These are phyloP conservation scores for Xylaria arbuscula DNA, from an alignment of 2,329 filamentous ascomycete genomes.

Conservation along the genomic window DNA sequence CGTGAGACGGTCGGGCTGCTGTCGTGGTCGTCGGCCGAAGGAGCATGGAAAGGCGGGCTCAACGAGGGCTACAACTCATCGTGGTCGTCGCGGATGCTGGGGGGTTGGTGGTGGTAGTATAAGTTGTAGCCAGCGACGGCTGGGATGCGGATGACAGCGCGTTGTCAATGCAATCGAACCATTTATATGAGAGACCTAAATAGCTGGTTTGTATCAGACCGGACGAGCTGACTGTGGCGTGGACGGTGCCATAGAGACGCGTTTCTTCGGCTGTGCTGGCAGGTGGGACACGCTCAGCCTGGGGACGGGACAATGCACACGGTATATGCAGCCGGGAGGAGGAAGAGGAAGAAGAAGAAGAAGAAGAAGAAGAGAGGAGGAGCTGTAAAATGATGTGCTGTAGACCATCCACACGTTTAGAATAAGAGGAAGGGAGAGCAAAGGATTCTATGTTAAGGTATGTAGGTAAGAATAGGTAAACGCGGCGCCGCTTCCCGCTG, in stretches of 20 bases:
- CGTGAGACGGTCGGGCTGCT: slow-evolving; percentile 13
- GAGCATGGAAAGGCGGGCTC: slow-evolving; percentile 27
- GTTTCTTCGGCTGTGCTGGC: neutral
- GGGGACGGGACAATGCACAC: neutral
- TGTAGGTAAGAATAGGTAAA: neutral
- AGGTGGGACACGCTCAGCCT: slow-evolving; percentile 5
- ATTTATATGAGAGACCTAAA: neutral
- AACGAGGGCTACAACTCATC: slow-evolving; percentile 27
- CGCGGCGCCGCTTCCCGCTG: slow-evolving; percentile 10
- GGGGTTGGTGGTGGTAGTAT: neutral
- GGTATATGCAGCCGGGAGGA: too few relatives aligned
- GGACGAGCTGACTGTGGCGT: neutral
- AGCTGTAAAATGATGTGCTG: too few relatives aligned
- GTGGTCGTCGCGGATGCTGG: neutral
- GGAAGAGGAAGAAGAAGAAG: too few relatives aligned
- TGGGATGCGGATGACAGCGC: neutral
- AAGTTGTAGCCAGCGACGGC: neutral
- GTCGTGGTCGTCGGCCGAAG: slow-evolving; percentile 17
- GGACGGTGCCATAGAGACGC: slow-evolving; percentile 3
- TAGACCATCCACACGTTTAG: too few relatives aligned
- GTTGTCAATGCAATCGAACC: slow-evolving; percentile 2
- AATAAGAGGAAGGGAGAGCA: too few relatives aligned
- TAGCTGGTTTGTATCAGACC: neutral
- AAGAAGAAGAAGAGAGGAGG: too few relatives aligned
- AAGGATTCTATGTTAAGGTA: too few relatives aligned